Evolutionary conservation across 257 asterid genomes (phyloP), one percentile per base, ranked within the genome.

Genomic region (Striga asiatica): DNA sequence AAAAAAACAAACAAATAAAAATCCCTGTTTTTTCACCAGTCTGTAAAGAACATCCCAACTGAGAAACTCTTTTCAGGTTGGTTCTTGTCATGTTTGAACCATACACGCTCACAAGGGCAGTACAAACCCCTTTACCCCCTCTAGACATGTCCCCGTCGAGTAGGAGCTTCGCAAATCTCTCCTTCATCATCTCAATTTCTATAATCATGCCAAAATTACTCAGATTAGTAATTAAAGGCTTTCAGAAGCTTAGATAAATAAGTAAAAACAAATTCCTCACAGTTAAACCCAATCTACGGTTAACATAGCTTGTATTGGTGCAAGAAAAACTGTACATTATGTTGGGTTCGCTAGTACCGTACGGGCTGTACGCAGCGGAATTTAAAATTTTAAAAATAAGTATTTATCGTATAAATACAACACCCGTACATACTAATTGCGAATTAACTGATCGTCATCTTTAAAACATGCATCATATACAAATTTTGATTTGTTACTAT

Each of bases 81-180:
- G n/a, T n/a, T n/a, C n/a, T n/a, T n/a, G n/a, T n/a, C n/a, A n/a
- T n/a, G n/a, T n/a, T n/a, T n/a, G n/a, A n/a, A n/a, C n/a, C n/a
- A n/a, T n/a, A n/a, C n/a, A n/a, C n/a, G n/a, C n/a, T n/a, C n/a
- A n/a, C 97, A 8, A 92, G 70, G 0, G 98, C 98, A 2, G 95
- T 79, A 63, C 89, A 81, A 49, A 91, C 98, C 56, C 98, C 98
- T 80, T 84, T 86, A 24, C 98, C 96, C 47, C 98, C 93, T 54
- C 98, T 96, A 38, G 98, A 91, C 98, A 91, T 91, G 76, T 91
- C 98, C 61, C 87, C 98, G 16, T 96, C 98, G 5, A 91, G 85
- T 42, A 91, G 83, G 25, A 91, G 78, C 77, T 91, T 87, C 1
- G 94, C 95, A 71, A 91, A 91, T 69, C 96, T 81, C 60, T 91